A percentile compares a stretch with the other conserved stretches of the same genome.
Evolutionary conservation across 2,329 filamentous ascomycete genomes (phyloP).

Genomic region (Ceratocystiopsis sp.): DNA sequence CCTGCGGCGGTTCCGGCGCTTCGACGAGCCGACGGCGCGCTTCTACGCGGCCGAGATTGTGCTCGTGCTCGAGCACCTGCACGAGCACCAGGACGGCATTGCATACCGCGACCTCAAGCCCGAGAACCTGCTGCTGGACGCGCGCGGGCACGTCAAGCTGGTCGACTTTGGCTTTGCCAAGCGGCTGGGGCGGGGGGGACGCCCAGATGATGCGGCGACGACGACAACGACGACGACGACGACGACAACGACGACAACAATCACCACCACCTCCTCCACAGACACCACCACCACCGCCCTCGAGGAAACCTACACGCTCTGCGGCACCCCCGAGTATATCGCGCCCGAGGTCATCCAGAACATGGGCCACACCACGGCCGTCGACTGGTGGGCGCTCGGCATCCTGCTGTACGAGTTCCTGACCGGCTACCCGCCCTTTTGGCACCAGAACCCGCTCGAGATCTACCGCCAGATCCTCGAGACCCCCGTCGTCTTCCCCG

Average conservation of each 20-base stretch:
- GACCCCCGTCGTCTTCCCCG: conserved; percentile 58
- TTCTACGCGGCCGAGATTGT: conserved; percentile 79
- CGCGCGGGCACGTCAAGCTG: conserved; percentile 62
- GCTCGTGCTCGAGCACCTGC: conserved; percentile 62
- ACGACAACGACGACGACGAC: conserved; percentile 6
- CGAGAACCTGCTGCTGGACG: conserved; percentile 65
- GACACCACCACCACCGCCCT: conserved; percentile 14
- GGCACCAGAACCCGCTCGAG: conserved; percentile 73
- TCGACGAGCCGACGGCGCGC: conserved; percentile 60
- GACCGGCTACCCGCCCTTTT: conserved; percentile 73
- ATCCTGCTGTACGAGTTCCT: conserved; percentile 75
- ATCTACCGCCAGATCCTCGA: conserved; percentile 79
- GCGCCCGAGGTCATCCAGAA: conserved; percentile 74
- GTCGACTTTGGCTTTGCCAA: conserved; percentile 81
- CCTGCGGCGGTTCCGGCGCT: conserved; percentile 57
- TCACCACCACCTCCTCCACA: too few relatives aligned
- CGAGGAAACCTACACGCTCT: conserved; percentile 76
- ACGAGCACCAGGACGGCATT: conserved; percentile 59
- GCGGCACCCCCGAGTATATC: conserved; percentile 70
- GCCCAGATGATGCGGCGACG: conserved; percentile 8
- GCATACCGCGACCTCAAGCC: conserved; percentile 73
- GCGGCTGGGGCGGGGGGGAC: conserved; percentile 38
- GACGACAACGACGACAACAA: too few relatives aligned
- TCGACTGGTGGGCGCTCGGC: conserved; percentile 79
- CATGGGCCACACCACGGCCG: conserved; percentile 57